phyloP scores from a whole-genome alignment of 495 filamentous ascomycete species.

The Aspergillus avenaceus region DNA sequence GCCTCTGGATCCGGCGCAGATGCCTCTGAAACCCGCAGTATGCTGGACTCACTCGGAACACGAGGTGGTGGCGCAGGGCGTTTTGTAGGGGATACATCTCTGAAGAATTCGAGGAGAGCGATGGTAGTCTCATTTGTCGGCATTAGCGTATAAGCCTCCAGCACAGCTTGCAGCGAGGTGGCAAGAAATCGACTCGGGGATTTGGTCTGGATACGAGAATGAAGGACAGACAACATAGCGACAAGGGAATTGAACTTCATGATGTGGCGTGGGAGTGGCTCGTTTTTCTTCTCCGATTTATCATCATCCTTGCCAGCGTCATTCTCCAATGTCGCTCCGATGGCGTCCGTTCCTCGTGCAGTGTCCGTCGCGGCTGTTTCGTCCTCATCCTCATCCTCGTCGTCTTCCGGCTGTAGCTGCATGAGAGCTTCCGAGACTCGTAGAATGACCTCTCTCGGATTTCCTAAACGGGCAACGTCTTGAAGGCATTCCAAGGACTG shows the following conservation, averaged over 20 bases:
- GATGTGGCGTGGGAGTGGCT: constrained; percentile 26
- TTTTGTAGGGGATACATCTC: constrained; percentile 66
- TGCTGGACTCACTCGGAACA: constrained; percentile 50
- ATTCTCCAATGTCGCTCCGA: constrained; percentile 2
- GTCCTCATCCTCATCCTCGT: constrained; percentile 40
- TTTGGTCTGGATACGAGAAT: constrained; percentile 83
- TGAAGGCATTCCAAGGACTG: constrained; percentile 71
- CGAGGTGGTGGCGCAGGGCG: constrained; percentile 72
- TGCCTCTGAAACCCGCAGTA: constrained; percentile 36
- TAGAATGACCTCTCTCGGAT: constrained; percentile 89
- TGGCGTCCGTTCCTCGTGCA: not conserved
- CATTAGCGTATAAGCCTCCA: constrained; percentile 59
- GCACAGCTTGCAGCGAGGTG: constrained; percentile 76
- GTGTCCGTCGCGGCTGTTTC: not conserved
- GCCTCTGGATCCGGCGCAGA: constrained; percentile 80
- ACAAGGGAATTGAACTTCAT: constrained; percentile 71
- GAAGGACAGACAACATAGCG: constrained; percentile 78
- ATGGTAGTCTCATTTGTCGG: constrained; percentile 62
- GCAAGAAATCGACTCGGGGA: constrained; percentile 89
- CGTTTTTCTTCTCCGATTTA: constrained; percentile 6
- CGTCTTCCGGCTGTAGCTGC: constrained; percentile 50
- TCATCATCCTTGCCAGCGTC: not conserved
- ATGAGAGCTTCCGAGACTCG: constrained; percentile 76
- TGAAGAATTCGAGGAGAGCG: constrained; percentile 70
- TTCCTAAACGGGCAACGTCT: constrained; percentile 75